Base-by-base conservation (phyloP, 2,329 filamentous ascomycete genomes). In the Penicillium crustosum region DNA sequence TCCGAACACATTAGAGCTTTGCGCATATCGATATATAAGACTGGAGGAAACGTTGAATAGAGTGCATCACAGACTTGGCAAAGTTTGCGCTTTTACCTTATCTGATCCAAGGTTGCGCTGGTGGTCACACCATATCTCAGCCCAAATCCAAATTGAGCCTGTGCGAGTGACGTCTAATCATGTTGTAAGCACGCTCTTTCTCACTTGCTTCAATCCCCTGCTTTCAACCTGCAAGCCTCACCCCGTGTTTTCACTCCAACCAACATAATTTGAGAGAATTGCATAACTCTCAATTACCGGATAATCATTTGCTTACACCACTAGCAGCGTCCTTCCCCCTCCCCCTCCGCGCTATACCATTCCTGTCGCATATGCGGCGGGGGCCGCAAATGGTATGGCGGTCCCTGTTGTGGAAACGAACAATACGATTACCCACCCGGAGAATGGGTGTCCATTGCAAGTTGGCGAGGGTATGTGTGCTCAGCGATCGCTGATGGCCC, bases 321-420 rank as follows among this genome's bases (percentile, higher is more conserved):
- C 49, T 36, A 39, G n/a, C 70, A 92, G 90, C 77, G 91, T 95
- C 67, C 83, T 96, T 59, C 86, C 85, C 68, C 91, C 93, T 59
- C 93, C 92, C 62, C 91, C 90, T 60, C 88, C 90, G 59, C 86
- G 92, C 75, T 97, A 96, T 80, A 89, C 90, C 56, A 85, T 86
- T 64, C 83, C 86, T 70, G 82, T 85, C 69, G 86, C 88, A 63
- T 89, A 89, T 74, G 89, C 90, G 79, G 87, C 88, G 66, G 85
- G 85, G 63, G 83, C 88, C 54, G 86, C 86, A 64, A 84, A 87
- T 69, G 87, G 87, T 61, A 83, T 88, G 73, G 82, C 86, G 51
- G 81, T 86, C 38, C 88, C 89, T 38, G 85, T 96, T 75, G 89
- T 96, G 70, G 94, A 99, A 82, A 97, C 93, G 53, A 96, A 94